Evolutionary conservation across 345 rosid genomes (phyloP).

Genomic region (Pugionium cornutum): DNA sequence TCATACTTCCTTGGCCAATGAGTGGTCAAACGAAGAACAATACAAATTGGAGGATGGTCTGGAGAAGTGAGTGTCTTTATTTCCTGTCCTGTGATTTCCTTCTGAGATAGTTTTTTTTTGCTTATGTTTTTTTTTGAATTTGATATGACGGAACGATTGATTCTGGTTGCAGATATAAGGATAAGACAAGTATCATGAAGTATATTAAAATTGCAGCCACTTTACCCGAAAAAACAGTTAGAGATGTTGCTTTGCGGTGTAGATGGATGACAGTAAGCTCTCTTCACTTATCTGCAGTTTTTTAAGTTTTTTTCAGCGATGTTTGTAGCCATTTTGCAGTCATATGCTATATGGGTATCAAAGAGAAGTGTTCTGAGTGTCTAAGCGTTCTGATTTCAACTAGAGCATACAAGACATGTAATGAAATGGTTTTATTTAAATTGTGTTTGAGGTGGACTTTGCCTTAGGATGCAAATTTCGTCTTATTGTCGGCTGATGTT

Average conservation of each 20-base stretch:
- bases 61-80: slow-evolving; percentile 49
- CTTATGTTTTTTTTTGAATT: neutral
- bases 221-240: slow-evolving; percentile 79
- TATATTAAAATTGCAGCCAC: slow-evolving; percentile 82
- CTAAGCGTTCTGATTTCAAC: neutral
- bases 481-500: neutral
- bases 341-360: neutral
- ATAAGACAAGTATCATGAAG: slow-evolving; percentile 76
- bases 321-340: neutral
- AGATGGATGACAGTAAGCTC: slow-evolving; percentile 85
- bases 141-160: slow-evolving; percentile 5
- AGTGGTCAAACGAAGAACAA: slow-evolving; percentile 85
- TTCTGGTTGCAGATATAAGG: slow-evolving; percentile 52
- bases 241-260: slow-evolving; percentile 98
- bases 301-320: neutral
- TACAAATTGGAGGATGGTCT: slow-evolving; percentile 68
- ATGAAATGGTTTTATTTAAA: neutral
- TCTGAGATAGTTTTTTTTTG: neutral
- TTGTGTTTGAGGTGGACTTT: neutral
- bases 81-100: neutral
- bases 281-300: slow-evolving; percentile 3
- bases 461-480: neutral
- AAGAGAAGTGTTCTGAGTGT: neutral
- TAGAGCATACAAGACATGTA: neutral
- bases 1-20: slow-evolving; percentile 65